Evolutionary conservation across 192 early-diverging fungal species (phyloP).

Genomic region (Entophlyctis helioformis): DNA sequence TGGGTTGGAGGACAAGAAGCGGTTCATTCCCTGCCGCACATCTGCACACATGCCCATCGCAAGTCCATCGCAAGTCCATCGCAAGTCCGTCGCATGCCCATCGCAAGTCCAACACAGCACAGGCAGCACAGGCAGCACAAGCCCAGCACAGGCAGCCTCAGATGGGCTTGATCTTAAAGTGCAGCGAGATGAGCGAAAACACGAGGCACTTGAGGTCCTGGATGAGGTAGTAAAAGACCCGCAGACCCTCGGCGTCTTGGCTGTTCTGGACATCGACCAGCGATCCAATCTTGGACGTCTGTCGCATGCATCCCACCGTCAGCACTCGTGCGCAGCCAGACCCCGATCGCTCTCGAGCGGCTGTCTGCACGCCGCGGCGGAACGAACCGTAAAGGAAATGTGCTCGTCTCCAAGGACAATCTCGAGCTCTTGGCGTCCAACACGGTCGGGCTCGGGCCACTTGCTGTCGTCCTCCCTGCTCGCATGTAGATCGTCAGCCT

Average conservation of each 20-base stretch:
- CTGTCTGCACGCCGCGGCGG: background rate
- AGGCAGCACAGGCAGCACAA: no score
- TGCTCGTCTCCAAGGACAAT: conserved; percentile 81
- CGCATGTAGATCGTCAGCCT: no score
- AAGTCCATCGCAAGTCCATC: no score
- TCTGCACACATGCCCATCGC: no score
- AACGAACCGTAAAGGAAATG: conserved; percentile 72
- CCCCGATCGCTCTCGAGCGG: background rate
- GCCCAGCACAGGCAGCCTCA: no score
- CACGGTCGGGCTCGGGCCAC: conserved; percentile 85
- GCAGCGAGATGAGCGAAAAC: conserved; percentile 85
- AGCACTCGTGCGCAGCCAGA: no score
- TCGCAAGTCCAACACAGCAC: no score
- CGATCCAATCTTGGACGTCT: conserved; percentile 87
- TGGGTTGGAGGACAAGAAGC: no score
- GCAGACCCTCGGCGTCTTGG: conserved; percentile 87
- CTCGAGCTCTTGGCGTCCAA: conserved; percentile 90
- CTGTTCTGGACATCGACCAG: conserved; percentile 80
- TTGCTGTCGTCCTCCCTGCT: conserved; percentile 76
- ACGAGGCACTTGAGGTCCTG: conserved; percentile 96
- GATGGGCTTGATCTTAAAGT: conserved; percentile 65
- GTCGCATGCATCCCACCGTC: no score
- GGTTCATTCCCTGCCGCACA: no score
- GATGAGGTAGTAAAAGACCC: conserved; percentile 92
- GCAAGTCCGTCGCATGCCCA: no score